Base-by-base conservation (phyloP, 352 stramenopile species). In the Phytopythium kandeliae region DNA sequence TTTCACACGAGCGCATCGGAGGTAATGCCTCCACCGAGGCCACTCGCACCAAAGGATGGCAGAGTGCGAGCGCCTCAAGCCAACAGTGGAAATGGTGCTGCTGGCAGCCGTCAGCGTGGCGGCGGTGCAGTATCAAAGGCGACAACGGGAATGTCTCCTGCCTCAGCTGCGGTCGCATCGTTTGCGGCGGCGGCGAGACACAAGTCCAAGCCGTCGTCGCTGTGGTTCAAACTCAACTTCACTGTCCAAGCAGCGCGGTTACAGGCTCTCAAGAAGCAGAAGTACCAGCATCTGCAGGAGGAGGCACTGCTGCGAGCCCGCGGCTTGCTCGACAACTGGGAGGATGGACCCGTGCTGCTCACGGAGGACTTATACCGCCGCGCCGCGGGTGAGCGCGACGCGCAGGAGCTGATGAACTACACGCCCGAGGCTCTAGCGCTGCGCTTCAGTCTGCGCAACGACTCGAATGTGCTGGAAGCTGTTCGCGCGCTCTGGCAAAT, bases 211-310 rank as follows among this genome's bases (percentile, higher is more conserved):
- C 44, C 44, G 2, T 26, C 26, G 16, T 28, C 44, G 16, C 62
- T 80, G 9, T 86, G 78, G 78, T 64, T 89, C 44, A 84, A 87
- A 42, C 76, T 87, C 61, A 87, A 87, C 48, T 84, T 87, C 50
- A 84, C 74, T 11, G 72, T 86, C 60, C 82, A 89, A 58, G 47
- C 76, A 1, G 76, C 76, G 47, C 67, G 70, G 0, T 47, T 89
- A 22, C 78, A 85, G 55, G 60, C 69, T 3, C 63, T 83, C 48
- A 87, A 89, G 65, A 47, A 67, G 17, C 69, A 86, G 33, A 87
- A 89, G 63, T 87, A 86, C 49, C 76, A 87, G 41, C 71, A 89
- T 51, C 11, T 87, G 19, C 78, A 89, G 51, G 78, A 87, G 28
- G 71, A 89, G 37, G 71, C 75, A 8, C 35, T 89, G 38, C 62